Evolutionary conservation across 257 asterid genomes (phyloP), one percentile per base, ranked within the genome.

Genomic region (Penstemon davidsonii): DNA sequence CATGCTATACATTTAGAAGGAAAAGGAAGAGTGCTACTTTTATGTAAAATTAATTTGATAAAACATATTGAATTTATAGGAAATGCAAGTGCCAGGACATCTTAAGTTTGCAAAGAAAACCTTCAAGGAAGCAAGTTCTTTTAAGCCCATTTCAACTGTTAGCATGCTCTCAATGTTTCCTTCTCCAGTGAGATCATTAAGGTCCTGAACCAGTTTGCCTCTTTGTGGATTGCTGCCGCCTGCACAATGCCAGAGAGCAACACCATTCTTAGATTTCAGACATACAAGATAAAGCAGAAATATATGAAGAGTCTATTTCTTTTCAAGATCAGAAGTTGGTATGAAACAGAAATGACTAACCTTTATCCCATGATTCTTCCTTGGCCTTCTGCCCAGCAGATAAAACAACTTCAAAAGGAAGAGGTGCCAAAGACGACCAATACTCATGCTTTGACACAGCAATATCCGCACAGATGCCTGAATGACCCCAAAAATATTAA

Each of bases 331-430:
- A 67, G 72, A 64, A 75, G 43, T 47, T 45, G 56, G 56, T 25
- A 65, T 67, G 69, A 59, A 72, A 46, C 56, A 64, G 68, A 66
- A 66, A 67, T 56, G 64, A 87, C 86, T 80, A 68, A 72, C 98
- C 96, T 87, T 81, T 92, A 72, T 83, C 81, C 88, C 81, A 64
- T 70, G 75, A 55, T 78, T 82, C 88, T 81, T 90, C 98, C 88
- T 90, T 92, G 59, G 97, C 98, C 85, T 90, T 88, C 77, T 92
- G 98, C 68, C 96, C 98, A 76, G 98, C 97, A 61, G 97, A 92
- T 81, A 90, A 74, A 54, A 92, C 96, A 79, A 92, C 75, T 79
- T 92, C 98, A 52, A 92, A 72, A 67, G 98, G 98, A 78, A 92
- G 96, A 75, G 98, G 97, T 45, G 98, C 98, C 50, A 92, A 81